phyloP scores from a whole-genome alignment of 2,329 filamentous ascomycete species.

The Fusarium heterosporum region DNA sequence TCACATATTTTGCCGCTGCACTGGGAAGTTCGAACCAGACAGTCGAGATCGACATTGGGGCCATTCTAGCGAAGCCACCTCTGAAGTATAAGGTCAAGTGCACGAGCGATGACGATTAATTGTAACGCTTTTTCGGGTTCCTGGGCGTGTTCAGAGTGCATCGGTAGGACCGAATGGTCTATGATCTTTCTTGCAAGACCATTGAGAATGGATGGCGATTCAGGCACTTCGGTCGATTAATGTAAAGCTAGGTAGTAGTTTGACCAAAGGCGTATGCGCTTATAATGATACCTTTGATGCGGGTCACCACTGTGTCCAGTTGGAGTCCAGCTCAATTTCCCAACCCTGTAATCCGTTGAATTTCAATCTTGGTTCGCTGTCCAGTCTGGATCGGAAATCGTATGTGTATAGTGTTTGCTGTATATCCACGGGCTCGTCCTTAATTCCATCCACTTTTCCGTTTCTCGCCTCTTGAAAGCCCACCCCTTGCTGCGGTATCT shows the following conservation, averaged over 20 bases:
- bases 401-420: neutral
- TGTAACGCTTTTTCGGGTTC: neutral
- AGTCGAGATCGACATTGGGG: constrained; percentile 63
- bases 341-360: constrained; percentile 17
- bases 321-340: constrained; percentile 29
- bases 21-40: constrained; percentile 64
- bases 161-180: neutral
- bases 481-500: constrained; percentile 37
- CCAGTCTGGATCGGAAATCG: constrained; percentile 2
- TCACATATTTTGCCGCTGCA: constrained; percentile 68
- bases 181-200: constrained; percentile 9
- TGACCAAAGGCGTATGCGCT: constrained; percentile 42
- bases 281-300: constrained; percentile 51
- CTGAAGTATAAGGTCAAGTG: constrained; percentile 48
- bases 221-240: constrained; percentile 22
- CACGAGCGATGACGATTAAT: constrained; percentile 19
- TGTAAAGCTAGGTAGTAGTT: constrained; percentile 25
- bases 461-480: constrained; percentile 49
- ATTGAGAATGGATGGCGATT: neutral
- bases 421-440: neutral
- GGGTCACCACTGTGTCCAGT: constrained; percentile 26
- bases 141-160: neutral
- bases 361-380: constrained; percentile 10
- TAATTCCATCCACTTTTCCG: constrained; percentile 52
- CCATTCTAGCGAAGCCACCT: constrained; percentile 53